A percentile compares a stretch with the other conserved stretches of the same genome.
phyloP scores from a whole-genome alignment of 176 grass and related monocot genomes.

The Phoenix dactylifera region DNA sequence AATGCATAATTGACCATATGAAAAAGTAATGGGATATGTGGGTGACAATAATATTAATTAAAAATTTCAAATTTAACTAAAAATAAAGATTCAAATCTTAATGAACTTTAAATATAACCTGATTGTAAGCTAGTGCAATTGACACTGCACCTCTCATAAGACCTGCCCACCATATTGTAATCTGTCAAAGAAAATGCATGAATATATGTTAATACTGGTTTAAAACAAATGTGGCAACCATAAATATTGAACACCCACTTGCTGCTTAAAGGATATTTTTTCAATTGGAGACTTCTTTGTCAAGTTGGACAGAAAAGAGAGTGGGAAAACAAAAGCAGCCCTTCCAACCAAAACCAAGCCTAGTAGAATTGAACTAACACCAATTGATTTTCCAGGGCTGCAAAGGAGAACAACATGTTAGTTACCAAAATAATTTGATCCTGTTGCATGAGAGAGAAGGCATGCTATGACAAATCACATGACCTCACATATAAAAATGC shows the following conservation, averaged over 20 bases:
- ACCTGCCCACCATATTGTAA: slow-evolving; percentile 96
- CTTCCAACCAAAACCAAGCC: slow-evolving; percentile 82
- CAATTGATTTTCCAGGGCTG: slow-evolving; percentile 86
- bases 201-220: not conserved
- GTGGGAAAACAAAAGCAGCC: slow-evolving; percentile 96
- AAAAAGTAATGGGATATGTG: too few species aligned
- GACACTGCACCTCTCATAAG: slow-evolving; percentile 99
- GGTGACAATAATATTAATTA: too few species aligned
- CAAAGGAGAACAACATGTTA: slow-evolving; percentile 15
- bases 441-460: not conserved
- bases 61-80: too few species aligned
- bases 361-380: slow-evolving; percentile 78
- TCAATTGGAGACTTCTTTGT: slow-evolving; percentile 52
- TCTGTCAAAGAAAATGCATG: slow-evolving; percentile 33
- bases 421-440: not conserved
- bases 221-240: not conserved
- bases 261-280: slow-evolving; percentile 74
- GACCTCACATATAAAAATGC: too few species aligned
- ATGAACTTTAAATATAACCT: slow-evolving; percentile 33
- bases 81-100: too few species aligned
- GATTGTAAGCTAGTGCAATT: slow-evolving; percentile 95
- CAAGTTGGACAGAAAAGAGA: slow-evolving; percentile 86
- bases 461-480: not conserved
- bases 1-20: too few species aligned
- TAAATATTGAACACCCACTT: slow-evolving; percentile 34